Percentiles rank a stretch among this genome's conserved stretches.
These are phyloP conservation scores for Leccinum variabile DNA, from an alignment of 1,284 basidiomycete species.

Conservation along the genomic window DNA sequence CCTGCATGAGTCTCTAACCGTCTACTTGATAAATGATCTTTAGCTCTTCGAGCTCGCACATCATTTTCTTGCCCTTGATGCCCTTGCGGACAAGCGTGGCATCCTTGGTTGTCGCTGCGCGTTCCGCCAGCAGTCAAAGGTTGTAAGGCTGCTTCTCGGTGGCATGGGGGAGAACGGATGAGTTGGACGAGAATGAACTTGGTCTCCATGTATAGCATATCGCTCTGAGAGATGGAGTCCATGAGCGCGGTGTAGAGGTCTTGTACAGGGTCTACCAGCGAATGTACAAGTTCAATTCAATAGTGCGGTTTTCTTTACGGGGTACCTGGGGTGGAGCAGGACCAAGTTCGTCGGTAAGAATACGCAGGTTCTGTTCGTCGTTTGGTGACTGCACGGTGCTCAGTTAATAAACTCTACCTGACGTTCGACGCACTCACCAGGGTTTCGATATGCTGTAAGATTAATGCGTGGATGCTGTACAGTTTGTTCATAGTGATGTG, in stretches of 20 bases:
- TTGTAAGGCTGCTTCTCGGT: constrained; percentile 88
- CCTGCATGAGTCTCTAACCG: constrained; percentile 92
- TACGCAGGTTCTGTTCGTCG: constrained; percentile 95
- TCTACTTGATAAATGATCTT: constrained; percentile 84
- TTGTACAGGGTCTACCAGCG: constrained; percentile 99
- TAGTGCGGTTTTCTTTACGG: constrained; percentile 94
- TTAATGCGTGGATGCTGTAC: constrained; percentile 96
- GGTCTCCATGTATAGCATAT: constrained; percentile 99
- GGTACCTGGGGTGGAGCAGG: constrained; percentile 91
- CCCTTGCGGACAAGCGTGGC: constrained; percentile 92
- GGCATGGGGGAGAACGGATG: constrained; percentile 89
- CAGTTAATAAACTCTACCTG: constrained; percentile 1
- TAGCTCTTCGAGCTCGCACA: constrained; percentile 91
- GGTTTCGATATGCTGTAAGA: constrained; percentile 93
- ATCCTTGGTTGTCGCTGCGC: constrained; percentile 96
- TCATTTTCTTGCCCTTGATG: constrained; percentile 99
- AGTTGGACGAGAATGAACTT: constrained; percentile 99
- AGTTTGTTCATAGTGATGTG: constrained; percentile 99
- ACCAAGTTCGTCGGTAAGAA: constrained; percentile 94
- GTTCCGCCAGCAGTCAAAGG: constrained; percentile 87
- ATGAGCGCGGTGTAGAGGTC: constrained; percentile 96
- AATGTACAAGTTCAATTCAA: constrained; percentile 92
- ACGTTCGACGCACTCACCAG: constrained; percentile 57
- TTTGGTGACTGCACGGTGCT: constrained; percentile 76
- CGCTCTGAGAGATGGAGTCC: constrained; percentile 96